Percentiles rank a stretch among this genome's conserved stretches.
These are phyloP conservation scores for Boletus rubroflammeus DNA, from an alignment of 768 basidiomycete genomes.

Conservation along the genomic window DNA sequence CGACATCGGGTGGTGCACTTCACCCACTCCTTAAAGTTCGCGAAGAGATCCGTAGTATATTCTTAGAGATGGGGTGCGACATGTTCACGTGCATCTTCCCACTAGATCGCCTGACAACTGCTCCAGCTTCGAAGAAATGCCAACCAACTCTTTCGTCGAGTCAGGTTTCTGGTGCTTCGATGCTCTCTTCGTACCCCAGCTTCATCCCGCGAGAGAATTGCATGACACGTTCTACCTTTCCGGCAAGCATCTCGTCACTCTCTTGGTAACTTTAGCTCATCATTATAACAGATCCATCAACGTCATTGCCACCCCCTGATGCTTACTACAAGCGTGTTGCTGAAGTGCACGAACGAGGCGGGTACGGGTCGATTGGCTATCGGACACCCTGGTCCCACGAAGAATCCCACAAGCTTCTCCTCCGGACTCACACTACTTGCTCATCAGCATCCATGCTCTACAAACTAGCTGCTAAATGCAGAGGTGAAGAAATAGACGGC, in stretches of 20 bases:
- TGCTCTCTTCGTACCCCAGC: constrained; percentile 95
- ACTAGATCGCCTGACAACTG: constrained; percentile 1
- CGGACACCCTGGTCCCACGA: constrained; percentile 93
- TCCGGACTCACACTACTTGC: constrained; percentile 96
- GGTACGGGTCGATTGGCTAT: constrained; percentile 92
- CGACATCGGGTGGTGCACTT: constrained; percentile 85
- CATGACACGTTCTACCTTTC: constrained; percentile 99
- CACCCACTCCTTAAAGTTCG: constrained; percentile 97
- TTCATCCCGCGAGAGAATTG: constrained; percentile 95
- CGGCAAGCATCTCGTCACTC: constrained; percentile 41
- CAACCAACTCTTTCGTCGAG: constrained; percentile 92
- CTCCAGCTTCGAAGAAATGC: constrained; percentile 95
- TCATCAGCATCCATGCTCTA: constrained; percentile 93
- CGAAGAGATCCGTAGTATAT: constrained; percentile 96
- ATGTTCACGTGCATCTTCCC: not conserved
- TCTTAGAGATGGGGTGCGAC: constrained; percentile 96
- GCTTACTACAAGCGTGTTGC: constrained; percentile 87
- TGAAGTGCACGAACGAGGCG: constrained; percentile 80
- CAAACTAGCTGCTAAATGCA: constrained; percentile 81
- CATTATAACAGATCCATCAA: constrained; percentile 64
- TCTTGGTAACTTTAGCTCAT: not conserved
- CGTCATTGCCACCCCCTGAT: constrained; percentile 67
- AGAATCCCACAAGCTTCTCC: constrained; percentile 87
- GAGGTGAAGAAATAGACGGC: constrained; percentile 51
- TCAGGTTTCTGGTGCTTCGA: constrained; percentile 99